Evolutionary conservation across 495 filamentous ascomycete genomes (phyloP), one percentile per base, ranked within the genome.

Genomic region (Penicillium chermesinum): DNA sequence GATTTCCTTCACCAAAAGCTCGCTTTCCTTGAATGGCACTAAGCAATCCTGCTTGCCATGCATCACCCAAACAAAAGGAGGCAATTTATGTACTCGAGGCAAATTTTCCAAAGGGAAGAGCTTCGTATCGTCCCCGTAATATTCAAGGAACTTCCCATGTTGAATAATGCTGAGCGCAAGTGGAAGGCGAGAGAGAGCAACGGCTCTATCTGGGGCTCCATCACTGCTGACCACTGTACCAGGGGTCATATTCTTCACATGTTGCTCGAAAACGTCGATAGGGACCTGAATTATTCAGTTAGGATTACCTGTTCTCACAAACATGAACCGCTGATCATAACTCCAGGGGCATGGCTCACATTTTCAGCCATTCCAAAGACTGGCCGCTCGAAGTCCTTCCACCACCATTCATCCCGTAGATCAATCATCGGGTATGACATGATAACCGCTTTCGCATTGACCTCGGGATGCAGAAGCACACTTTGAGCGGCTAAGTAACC

Each of bases 41-140:
- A 48, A 53, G 14, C 47, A 51, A 35, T 62, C 59, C 10, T 59
- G 47, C 15, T 32, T 32, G 2, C 59, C 59, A 37, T 62, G 59
- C 7, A 52, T 54, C 0, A 57, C 14, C 36, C 55, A 55, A 25
- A 58, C 46, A 17, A 56, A 53, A 0, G 45, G 33, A 16, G 43
- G 41, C 42, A 49, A 1, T 5, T 19, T 16, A 2, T 33, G 16
- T 19, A 41, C 46, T 0, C 37, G 34, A 2, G 47, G 19, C 3
- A 53, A 8, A 19, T 56, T 52, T 16, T 56, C 46, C 1, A 60
- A 25, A 1, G 48, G 58, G 48, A 35, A 59, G 16, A 44, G 19
- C 25, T 30, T 36, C 8, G 14, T 51, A 39, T 33, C 42, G 8
- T 17, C 21, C 1, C 56, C 56, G 8, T 57, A 40, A 7, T 54